Percentiles rank a stretch among this genome's conserved stretches.
phyloP scores from a whole-genome alignment of 2,329 filamentous ascomycete species.

The Graphilbum sp. region DNA sequence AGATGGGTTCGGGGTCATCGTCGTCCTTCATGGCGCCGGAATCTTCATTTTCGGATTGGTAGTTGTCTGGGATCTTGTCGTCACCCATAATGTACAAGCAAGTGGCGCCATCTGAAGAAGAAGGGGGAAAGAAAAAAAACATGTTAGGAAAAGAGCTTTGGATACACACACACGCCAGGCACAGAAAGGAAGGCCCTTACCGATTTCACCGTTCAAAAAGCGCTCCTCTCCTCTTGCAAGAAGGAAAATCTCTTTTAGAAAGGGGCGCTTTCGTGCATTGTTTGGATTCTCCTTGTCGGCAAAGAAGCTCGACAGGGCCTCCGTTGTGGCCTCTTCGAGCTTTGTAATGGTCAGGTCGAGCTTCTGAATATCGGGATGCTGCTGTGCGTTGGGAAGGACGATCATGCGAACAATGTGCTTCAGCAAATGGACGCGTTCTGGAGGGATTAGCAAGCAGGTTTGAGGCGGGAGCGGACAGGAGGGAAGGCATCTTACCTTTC shows the following conservation, averaged over 20 bases:
- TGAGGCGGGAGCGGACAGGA: not conserved
- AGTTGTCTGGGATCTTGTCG: conserved; percentile 31
- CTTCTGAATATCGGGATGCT: conserved; percentile 35
- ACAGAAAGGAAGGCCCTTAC: conserved; percentile 20
- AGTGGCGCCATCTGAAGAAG: conserved; percentile 25
- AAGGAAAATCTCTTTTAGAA: conserved; percentile 44
- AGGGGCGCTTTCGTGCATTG: conserved; percentile 38
- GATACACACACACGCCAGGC: not conserved
- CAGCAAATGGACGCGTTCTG: conserved; percentile 43
- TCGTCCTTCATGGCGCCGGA: conserved; percentile 22
- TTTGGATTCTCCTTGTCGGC: conserved; percentile 34
- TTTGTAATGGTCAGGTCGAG: conserved; percentile 35
- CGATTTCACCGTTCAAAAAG: conserved; percentile 38
- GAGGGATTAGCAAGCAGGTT: conserved; percentile 4
- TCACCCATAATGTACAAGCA: conserved; percentile 34
- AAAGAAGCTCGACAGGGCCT: conserved; percentile 42
- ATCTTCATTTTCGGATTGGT: conserved; percentile 30
- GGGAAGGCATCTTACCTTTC: conserved; percentile 27
- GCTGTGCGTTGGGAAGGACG: conserved; percentile 29
- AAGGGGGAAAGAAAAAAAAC: not conserved
- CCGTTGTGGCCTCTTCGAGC: conserved; percentile 40
- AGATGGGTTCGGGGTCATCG: conserved; percentile 20
- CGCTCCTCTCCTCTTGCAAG: conserved; percentile 40
- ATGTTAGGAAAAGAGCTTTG: too few species aligned
- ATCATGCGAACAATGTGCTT: conserved; percentile 44